Conservation (phyloP, 192 early-diverging fungal species). For the Dimargaris verticillata region DNA sequence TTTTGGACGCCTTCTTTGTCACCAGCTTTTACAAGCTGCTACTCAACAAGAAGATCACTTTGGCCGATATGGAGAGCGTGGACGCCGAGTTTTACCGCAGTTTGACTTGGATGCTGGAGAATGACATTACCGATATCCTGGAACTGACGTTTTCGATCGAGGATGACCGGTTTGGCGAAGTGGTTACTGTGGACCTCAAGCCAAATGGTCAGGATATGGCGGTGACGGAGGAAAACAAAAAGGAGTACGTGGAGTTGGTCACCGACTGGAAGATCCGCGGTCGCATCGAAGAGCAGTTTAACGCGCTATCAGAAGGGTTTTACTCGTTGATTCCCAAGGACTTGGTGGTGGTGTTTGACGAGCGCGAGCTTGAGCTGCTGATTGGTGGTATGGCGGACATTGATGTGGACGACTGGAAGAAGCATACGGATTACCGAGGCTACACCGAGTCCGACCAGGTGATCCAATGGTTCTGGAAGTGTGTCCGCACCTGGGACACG, state of each 20-base stretch:
- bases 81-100: constrained; percentile 11
- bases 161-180: constrained; percentile 13
- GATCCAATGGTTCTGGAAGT: constrained; percentile 14
- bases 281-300: constrained; percentile 12
- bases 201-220: constrained; percentile 12
- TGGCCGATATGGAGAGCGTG: constrained; percentile 12
- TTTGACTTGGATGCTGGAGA: constrained; percentile 14
- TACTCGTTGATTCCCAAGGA: constrained; percentile 10
- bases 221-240: constrained; percentile 15
- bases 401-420: constrained; percentile 16
- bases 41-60: constrained; percentile 7
- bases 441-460: constrained; percentile 12
- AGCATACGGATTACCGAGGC: constrained; percentile 13
- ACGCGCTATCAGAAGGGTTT: constrained; percentile 6
- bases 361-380: constrained; percentile 17
- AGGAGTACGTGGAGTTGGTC: constrained; percentile 12
- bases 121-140: constrained; percentile 13
- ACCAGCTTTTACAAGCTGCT: constrained; percentile 13
- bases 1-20: constrained; percentile 13
- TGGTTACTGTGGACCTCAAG: constrained; percentile 12
- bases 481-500: constrained; percentile 10
- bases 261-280: constrained; percentile 8
- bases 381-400: constrained; percentile 12
- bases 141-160: constrained; percentile 12
- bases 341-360: constrained; percentile 13